Percentiles rank a stretch among this genome's conserved stretches.
Conservation (phyloP, 2,329 filamentous ascomycete genomes). For the Hypoxylon sp. region DNA sequence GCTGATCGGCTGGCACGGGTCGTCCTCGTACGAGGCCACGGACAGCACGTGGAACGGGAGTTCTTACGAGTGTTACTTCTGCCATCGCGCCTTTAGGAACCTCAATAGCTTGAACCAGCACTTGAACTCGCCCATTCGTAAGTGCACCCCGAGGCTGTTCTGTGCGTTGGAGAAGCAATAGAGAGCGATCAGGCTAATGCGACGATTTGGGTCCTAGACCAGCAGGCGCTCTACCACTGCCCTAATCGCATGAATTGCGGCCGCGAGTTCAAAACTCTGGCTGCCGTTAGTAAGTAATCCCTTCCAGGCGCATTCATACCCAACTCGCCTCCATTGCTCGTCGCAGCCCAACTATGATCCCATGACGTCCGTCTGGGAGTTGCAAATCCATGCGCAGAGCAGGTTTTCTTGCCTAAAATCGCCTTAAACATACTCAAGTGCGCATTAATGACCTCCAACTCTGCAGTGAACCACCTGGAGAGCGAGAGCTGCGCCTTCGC, state of each 20-base stretch:
- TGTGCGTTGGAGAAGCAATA: not conserved
- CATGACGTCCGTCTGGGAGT: not conserved
- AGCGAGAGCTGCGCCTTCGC: slow-evolving; percentile 60
- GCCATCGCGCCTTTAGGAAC: slow-evolving; percentile 26
- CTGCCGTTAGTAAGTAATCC: slow-evolving; percentile 49
- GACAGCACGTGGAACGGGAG: slow-evolving; percentile 32
- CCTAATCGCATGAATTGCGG: slow-evolving; percentile 39
- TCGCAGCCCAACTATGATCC: not conserved
- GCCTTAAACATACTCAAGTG: not conserved
- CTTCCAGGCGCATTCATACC: not conserved
- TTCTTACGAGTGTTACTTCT: slow-evolving; percentile 44
- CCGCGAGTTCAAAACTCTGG: slow-evolving; percentile 59
- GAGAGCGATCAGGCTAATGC: not conserved
- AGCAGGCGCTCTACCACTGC: slow-evolving; percentile 42
- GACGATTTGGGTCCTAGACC: slow-evolving; percentile 20
- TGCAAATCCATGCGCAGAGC: not conserved
- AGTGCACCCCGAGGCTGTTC: not conserved
- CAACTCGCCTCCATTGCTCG: not conserved
- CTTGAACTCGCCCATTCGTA: slow-evolving; percentile 38
- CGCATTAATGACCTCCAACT: slow-evolving; percentile 7
- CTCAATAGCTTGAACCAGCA: slow-evolving; percentile 34
- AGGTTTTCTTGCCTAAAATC: not conserved
- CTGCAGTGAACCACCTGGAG: slow-evolving; percentile 60
- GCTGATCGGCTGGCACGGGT: slow-evolving; percentile 32
- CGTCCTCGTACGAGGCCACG: slow-evolving; percentile 36